A percentile compares a stretch with the other conserved stretches of the same genome.
These are phyloP conservation scores for Candida verbasci DNA, from an alignment of 805 yeast genomes.

Conservation along the genomic window DNA sequence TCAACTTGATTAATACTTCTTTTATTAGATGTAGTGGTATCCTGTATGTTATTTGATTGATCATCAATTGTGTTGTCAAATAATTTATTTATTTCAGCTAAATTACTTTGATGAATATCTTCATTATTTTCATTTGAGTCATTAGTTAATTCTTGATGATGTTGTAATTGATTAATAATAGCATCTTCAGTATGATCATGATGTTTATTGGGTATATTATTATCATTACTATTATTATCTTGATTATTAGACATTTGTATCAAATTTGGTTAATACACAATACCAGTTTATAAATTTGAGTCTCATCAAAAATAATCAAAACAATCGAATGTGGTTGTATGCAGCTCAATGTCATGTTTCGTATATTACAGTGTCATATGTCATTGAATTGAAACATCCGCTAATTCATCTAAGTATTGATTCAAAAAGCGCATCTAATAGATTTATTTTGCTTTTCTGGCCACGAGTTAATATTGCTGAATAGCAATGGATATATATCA, in stretches of 20 bases:
- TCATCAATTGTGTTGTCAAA: slow-evolving; percentile 3
- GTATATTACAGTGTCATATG: too few species aligned
- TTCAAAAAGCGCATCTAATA: too few species aligned
- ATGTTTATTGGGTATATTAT: background rate
- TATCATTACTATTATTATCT: background rate
- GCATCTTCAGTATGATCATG: slow-evolving; percentile 4
- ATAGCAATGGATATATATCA: too few species aligned
- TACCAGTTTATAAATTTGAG: too few species aligned
- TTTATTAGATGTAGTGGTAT: background rate
- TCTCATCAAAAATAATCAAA: slow-evolving; percentile 6
- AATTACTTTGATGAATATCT: slow-evolving; percentile 4
- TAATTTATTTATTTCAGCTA: slow-evolving; percentile 2
- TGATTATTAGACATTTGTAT: slow-evolving; percentile 2
- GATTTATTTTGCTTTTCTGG: too few species aligned
- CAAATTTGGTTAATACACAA: background rate
- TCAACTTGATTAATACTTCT: slow-evolving; percentile 1
- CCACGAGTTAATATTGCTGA: too few species aligned
- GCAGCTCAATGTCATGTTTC: background rate
- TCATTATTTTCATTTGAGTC: background rate
- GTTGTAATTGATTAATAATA: slow-evolving; percentile 3
- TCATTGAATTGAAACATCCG: too few species aligned
- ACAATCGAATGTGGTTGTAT: background rate
- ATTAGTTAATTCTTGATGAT: slow-evolving; percentile 3
- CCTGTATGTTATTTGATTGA: background rate
- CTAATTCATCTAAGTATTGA: too few species aligned